Percentiles rank a stretch among this genome's conserved stretches.
phyloP scores from a whole-genome alignment of 73 alveolate genomes.

The Paramecium caudatum region DNA sequence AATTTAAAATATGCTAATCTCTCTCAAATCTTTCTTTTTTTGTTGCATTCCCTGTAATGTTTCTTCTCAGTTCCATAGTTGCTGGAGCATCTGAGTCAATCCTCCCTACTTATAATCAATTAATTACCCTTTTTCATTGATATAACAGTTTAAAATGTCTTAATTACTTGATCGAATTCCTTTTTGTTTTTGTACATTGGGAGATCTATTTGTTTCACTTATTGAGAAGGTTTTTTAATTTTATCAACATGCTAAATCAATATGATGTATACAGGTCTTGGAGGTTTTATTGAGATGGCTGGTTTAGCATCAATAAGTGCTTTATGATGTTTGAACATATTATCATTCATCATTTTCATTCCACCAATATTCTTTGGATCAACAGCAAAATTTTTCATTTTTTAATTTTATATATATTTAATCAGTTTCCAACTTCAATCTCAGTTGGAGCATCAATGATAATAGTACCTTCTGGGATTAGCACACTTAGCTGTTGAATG shows the following conservation, averaged over 20 bases:
- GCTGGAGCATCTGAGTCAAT: constrained; percentile 55
- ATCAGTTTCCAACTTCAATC: too few species aligned
- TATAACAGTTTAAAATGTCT: constrained; percentile 67
- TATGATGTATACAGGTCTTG: constrained; percentile 40
- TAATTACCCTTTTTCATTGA: constrained; percentile 52
- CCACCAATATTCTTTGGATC: constrained; percentile 63
- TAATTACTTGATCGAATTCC: constrained; percentile 40
- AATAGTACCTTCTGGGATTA: background rate
- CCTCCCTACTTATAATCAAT: constrained; percentile 26
- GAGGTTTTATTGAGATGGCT: constrained; percentile 34
- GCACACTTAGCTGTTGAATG: background rate
- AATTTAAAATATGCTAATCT: constrained; percentile 18
- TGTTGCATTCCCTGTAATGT: constrained; percentile 54
- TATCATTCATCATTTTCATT: constrained; percentile 22
- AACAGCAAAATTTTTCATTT: background rate
- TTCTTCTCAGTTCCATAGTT: constrained; percentile 56
- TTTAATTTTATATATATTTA: background rate
- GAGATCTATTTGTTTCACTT: constrained; percentile 11
- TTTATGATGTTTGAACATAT: constrained; percentile 60
- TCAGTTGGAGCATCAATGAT: too few species aligned
- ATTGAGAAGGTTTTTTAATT: background rate
- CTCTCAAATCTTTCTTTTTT: constrained; percentile 52
- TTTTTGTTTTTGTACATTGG: constrained; percentile 62
- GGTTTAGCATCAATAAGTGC: constrained; percentile 65
- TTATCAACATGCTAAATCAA: constrained; percentile 43